Evolutionary conservation across 176 grass and related monocot genomes (phyloP).

Genomic region (Lolium multiflorum): DNA sequence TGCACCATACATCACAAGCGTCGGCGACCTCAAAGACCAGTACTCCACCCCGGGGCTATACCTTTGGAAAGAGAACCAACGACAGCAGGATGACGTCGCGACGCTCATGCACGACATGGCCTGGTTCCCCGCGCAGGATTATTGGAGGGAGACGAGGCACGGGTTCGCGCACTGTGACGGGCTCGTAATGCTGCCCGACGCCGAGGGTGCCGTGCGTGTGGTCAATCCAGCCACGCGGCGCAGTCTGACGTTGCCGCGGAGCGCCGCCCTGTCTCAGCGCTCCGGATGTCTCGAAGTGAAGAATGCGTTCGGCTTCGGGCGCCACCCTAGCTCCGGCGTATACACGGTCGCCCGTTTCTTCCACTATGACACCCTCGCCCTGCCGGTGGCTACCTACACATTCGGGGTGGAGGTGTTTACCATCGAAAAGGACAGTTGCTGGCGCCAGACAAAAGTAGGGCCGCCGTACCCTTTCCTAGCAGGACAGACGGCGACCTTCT

Average conservation of each 20-base stretch:
- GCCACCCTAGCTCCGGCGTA: background rate
- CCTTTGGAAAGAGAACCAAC: background rate
- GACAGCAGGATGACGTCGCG: background rate
- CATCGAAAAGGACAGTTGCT: background rate
- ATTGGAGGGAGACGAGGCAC: background rate
- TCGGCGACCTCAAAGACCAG: background rate
- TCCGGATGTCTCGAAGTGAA: background rate
- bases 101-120: background rate
- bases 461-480: background rate
- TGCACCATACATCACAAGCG: background rate
- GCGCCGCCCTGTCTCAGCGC: rapidly evolving
- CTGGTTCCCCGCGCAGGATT: background rate
- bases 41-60: background rate
- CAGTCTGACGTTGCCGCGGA: background rate
- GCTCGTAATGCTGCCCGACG: background rate
- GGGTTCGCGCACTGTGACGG: background rate
- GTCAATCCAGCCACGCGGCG: background rate
- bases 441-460: background rate
- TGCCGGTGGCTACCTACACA: no score
- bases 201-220: background rate
- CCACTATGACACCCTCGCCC: background rate
- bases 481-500: background rate
- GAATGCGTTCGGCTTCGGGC: background rate
- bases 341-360: background rate
- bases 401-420: background rate